Evolutionary conservation across 768 basidiomycete species (phyloP).

Genomic region (Antrodiella citrinella): DNA sequence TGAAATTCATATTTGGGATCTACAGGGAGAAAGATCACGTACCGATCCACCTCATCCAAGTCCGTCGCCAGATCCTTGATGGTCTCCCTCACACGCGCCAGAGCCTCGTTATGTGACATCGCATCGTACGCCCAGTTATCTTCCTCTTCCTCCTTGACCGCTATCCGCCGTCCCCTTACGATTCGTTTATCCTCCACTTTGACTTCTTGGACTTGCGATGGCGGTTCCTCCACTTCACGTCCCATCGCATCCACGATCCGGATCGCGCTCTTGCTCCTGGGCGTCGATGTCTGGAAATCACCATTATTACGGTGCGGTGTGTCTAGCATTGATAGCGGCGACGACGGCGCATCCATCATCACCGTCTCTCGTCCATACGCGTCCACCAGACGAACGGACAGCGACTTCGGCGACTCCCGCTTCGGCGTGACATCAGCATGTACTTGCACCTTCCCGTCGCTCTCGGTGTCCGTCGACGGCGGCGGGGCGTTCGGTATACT

Average conservation of each 20-base stretch:
- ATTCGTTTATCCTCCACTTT: slow-evolving; percentile 11
- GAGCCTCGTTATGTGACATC: slow-evolving; percentile 39
- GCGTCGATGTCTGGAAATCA: slow-evolving; percentile 4
- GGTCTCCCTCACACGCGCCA: slow-evolving; percentile 50
- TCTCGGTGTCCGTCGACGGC: too few relatives aligned
- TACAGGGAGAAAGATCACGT: too few relatives aligned
- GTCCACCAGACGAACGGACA: slow-evolving; percentile 56
- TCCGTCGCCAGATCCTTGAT: slow-evolving; percentile 49
- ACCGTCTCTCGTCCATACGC: slow-evolving; percentile 50
- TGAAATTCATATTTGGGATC: background rate
- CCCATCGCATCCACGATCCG: slow-evolving; percentile 69
- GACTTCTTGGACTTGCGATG: slow-evolving; percentile 15
- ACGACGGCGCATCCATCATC: slow-evolving; percentile 3
- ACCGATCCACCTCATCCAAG: slow-evolving; percentile 55
- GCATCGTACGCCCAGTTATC: slow-evolving; percentile 9
- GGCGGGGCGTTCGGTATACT: too few relatives aligned
- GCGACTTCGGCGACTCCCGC: slow-evolving; percentile 29
- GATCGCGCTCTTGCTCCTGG: slow-evolving; percentile 34
- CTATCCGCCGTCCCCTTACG: too few relatives aligned
- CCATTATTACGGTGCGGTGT: slow-evolving; percentile 10
- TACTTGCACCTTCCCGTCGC: background rate
- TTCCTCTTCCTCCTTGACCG: background rate
- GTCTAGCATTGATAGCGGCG: slow-evolving; percentile 15
- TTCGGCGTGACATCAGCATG: background rate
- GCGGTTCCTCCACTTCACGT: slow-evolving; percentile 38